Base-by-base conservation (phyloP, 352 stramenopile genomes). In the Globisporangium cederbergense region DNA sequence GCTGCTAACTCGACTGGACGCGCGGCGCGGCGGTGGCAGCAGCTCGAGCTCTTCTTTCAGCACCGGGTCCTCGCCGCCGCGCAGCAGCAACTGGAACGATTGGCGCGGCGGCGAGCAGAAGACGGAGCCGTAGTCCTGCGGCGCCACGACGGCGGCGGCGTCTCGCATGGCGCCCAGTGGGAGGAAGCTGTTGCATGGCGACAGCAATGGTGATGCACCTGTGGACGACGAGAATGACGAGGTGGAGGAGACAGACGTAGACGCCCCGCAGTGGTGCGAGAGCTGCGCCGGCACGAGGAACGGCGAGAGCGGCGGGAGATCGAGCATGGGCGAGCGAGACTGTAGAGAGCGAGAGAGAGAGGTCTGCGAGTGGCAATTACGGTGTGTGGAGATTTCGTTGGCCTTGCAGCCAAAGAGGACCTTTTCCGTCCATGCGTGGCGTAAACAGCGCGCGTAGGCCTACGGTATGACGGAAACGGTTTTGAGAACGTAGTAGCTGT, bases 101-200 rank as follows among this genome's bases (percentile, higher is more conserved):
- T 36, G 32, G 32, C 32, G 32, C 32, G 32, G 49, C 22, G 59
- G 59, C 49, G 59, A 65, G 49, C 49, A 59, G 38, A 65, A 65
- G 13, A 51, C 59, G n/a, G 34, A 6, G 6, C 25, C 25, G 13
- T 59, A 4, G 38, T 59, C 36, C 13, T 58, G 32, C 0, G 32
- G 25, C 25, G 25, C 25, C 25, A 28, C 25, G 25, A 28, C 25
- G 25, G 2, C 18, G 30, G 4, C 1, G 54, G 54, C 28, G 30
- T 43, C 14, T n/a, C 14, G 18, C 40, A 38, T 30, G 13, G 14
- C 20, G 13, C 30, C 8, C 4, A 2, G 42, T 28, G 25, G 25
- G 25, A 28, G 25, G 32, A 47, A 20, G n/a, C n/a, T 16, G 40
- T 30, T 18, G 42, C 8, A 40, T 11, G 34, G 34, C 7, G 34